Base-by-base conservation (phyloP, 2,329 filamentous ascomycete species). In the Colletotrichum echinochloae region DNA sequence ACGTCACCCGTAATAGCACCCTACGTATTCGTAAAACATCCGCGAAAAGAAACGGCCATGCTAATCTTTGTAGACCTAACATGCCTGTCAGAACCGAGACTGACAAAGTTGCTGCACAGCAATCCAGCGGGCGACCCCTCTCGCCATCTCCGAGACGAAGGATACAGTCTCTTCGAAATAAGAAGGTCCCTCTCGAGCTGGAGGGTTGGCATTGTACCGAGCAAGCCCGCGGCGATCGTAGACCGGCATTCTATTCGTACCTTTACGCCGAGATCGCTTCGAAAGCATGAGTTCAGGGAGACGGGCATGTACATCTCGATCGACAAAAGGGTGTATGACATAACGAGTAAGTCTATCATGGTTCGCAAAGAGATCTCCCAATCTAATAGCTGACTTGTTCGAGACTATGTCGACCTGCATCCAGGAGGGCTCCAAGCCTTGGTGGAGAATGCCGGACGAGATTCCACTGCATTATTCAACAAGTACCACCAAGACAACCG, bases 351-450 rank as follows among this genome's bases (percentile, higher is more conserved):
- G 60, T 54, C 12, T 1, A 33, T 26, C 3, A 1, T 8, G 8
- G 6, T 14, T 7, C 9, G 1, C 2, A 8, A 49, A 2, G 2
- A n/a, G 9, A 28, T 4, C 1, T 14, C 1, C 1, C 6, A 18
- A 2, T 51, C 33, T 5, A 2, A 39, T n/a, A 5, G 26, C 49
- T 67, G 37, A 51, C 5, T 14, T 30, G 11, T 18, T n/a, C 9
- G 55, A 74, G 73, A 67, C 16, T 73, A 71, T 18, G 46, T 48
- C 23, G 60, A 72, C 8, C 56, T 65, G 20, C 73, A 74, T 20
- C 73, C 72, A 0, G 73, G 70, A 0, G 73, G 73, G 8, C 37
- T 65, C 0, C 51, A 35, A 4, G 18, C 62, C 16, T 30, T 74
- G 2, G 8, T 30, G 1, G 61, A 65, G 2, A 35, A 61, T 26